phyloP scores from a whole-genome alignment of 225 moss, liverwort and hornwort species.

The Polytrichum formosum region DNA sequence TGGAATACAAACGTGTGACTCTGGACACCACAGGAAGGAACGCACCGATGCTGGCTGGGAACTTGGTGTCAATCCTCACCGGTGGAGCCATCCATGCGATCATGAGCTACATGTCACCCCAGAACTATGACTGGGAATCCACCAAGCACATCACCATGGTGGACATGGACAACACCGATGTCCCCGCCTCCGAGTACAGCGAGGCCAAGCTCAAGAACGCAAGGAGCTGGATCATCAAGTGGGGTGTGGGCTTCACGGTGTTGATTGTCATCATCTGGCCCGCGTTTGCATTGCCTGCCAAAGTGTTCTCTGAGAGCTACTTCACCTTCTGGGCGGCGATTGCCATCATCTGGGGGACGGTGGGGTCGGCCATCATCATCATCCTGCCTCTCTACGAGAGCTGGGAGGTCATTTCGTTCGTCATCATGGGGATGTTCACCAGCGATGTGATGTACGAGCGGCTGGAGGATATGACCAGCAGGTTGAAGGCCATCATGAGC shows the following conservation, averaged over 20 bases:
- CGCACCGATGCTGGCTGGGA: conserved; percentile 88
- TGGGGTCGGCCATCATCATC: conserved; percentile 70
- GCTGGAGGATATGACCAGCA: conserved; percentile 40
- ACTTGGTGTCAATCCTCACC: conserved; percentile 84
- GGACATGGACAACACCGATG: conserved; percentile 50
- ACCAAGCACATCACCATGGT: conserved; percentile 78
- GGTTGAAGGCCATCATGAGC: conserved; percentile 41
- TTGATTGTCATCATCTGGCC: conserved; percentile 89
- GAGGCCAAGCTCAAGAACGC: conserved; percentile 73
- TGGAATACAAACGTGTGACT: conserved; percentile 61
- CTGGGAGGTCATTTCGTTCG: conserved; percentile 47
- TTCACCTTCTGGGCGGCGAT: conserved; percentile 91
- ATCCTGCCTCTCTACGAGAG: conserved; percentile 81
- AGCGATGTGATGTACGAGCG: conserved; percentile 53
- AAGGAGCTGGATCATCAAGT: conserved; percentile 80
- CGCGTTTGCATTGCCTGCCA: conserved; percentile 71
- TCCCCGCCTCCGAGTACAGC: conserved; percentile 69
- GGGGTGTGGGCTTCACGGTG: conserved; percentile 73
- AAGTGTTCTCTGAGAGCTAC: conserved; percentile 73
- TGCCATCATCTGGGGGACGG: conserved; percentile 78
- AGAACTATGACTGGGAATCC: conserved; percentile 79
- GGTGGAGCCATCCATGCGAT: conserved; percentile 73
- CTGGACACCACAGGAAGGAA: conserved; percentile 77
- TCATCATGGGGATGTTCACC: conserved; percentile 74
- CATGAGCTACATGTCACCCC: conserved; percentile 52